A percentile compares a stretch with the other conserved stretches of the same genome.
These are phyloP conservation scores for Vigna radiata DNA, from an alignment of 306 rosid genomes.

Conservation along the genomic window DNA sequence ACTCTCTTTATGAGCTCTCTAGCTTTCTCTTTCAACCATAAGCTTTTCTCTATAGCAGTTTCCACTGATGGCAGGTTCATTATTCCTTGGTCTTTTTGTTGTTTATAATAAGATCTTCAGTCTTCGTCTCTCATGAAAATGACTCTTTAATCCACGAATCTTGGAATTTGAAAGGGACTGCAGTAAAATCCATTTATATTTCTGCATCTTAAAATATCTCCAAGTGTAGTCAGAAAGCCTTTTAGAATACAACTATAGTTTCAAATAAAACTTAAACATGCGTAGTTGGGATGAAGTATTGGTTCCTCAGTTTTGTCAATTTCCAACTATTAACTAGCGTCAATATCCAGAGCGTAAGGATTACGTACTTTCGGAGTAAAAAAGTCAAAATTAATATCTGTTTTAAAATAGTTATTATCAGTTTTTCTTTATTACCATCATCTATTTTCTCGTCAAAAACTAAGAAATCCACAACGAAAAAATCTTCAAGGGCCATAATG, in stretches of 20 bases:
- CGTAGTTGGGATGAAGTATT: not conserved
- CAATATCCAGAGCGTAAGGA: no score
- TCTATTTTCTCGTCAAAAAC: no score
- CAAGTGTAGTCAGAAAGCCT: not conserved
- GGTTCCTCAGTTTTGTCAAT: not conserved
- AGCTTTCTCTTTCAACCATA: not conserved
- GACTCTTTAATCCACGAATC: not conserved
- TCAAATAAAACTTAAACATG: not conserved
- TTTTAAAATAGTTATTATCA: no score
- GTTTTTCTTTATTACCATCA: no score
- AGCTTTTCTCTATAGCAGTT: conserved; percentile 25
- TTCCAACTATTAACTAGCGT: no score
- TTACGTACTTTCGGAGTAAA: no score
- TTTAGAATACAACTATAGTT: not conserved
- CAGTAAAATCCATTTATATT: conserved; percentile 8
- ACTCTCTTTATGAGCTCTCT: not conserved
- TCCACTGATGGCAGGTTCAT: not conserved
- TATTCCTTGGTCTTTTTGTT: not conserved
- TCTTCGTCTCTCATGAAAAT: not conserved
- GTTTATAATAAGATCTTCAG: not conserved
- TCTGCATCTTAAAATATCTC: not conserved
- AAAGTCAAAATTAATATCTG: no score
- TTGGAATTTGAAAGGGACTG: not conserved
- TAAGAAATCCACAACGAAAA: not conserved
- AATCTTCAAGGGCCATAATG: not conserved